Conservation (phyloP, 2,329 filamentous ascomycete genomes). For the Ophiostoma angusticollis region DNA sequence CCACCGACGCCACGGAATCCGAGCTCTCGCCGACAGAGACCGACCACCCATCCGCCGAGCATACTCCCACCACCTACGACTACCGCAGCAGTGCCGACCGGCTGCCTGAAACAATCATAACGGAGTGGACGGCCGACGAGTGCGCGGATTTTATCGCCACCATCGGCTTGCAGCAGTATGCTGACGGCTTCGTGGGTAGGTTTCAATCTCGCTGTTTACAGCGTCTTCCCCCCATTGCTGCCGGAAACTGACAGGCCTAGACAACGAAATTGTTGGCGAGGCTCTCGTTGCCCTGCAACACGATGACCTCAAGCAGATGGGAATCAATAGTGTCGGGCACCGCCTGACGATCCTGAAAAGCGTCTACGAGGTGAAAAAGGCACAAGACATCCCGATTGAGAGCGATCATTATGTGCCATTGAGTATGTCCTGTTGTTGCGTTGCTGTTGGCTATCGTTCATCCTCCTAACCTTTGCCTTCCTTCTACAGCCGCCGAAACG, state of each 20-base stretch:
- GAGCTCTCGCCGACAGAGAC: conserved; percentile 60
- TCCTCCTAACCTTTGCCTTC: too few species aligned
- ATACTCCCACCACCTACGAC: conserved; percentile 68
- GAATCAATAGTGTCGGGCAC: conserved; percentile 83
- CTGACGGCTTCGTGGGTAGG: conserved; percentile 70
- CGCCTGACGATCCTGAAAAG: conserved; percentile 88
- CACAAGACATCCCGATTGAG: conserved; percentile 82
- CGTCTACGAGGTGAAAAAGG: conserved; percentile 92
- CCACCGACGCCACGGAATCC: conserved; percentile 49
- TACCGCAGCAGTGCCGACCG: conserved; percentile 52
- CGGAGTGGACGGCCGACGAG: conserved; percentile 74
- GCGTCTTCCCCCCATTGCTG: background rate
- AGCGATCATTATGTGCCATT: conserved; percentile 87
- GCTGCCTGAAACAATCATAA: conserved; percentile 62
- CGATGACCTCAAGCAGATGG: conserved; percentile 91
- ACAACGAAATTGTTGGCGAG: conserved; percentile 90
- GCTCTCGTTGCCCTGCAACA: conserved; percentile 79
- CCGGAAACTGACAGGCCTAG: conserved; percentile 30
- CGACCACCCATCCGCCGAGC: conserved; percentile 56
- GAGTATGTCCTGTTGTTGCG: conserved; percentile 44
- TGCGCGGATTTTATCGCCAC: conserved; percentile 78
- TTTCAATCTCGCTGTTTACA: conserved; percentile 12
- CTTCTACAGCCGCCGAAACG: conserved; percentile 66
- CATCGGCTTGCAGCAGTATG: conserved; percentile 71
- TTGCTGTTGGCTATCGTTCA: background rate